Evolutionary conservation across 2,329 filamentous ascomycete genomes (phyloP).

Genomic region (Nothophoma quercina): DNA sequence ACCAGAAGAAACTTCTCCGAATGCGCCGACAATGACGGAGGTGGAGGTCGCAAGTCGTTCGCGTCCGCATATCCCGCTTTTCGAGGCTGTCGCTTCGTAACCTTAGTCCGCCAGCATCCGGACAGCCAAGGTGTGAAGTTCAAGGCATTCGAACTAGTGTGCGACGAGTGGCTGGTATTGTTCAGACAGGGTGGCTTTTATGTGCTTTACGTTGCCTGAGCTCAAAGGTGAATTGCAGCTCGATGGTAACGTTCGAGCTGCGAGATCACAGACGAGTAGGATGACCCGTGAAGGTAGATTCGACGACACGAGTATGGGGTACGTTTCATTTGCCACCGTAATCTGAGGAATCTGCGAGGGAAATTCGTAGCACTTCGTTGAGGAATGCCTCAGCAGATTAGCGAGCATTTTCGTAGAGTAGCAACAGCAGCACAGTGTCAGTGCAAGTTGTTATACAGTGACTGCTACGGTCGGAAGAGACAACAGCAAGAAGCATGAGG

Average conservation of each 20-base stretch:
- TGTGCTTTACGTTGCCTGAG: too few relatives aligned
- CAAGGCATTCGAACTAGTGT: neutral
- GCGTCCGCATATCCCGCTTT: neutral
- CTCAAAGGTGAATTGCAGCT: neutral
- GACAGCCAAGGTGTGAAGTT: neutral
- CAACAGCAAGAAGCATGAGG: neutral
- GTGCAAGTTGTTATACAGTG: too few relatives aligned
- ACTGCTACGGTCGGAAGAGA: neutral
- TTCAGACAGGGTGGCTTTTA: neutral
- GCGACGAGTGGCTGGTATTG: neutral
- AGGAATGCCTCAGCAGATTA: too few relatives aligned
- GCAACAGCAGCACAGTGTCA: too few relatives aligned
- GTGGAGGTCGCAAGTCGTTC: conserved; percentile 8
- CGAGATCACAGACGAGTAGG: neutral
- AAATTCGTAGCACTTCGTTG: too few relatives aligned
- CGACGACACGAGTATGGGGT: neutral
- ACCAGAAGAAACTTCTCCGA: conserved; percentile 1
- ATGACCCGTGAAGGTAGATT: neutral
- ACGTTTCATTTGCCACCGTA: conserved; percentile 13
- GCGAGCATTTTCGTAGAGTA: too few relatives aligned
- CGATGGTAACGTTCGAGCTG: neutral
- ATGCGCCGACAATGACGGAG: conserved; percentile 27
- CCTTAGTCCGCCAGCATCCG: conserved; percentile 1
- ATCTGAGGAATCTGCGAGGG: neutral
- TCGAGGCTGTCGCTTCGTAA: neutral